Conservation (phyloP, 345 rosid genomes). For the Psidium friedrichsthalianum region DNA sequence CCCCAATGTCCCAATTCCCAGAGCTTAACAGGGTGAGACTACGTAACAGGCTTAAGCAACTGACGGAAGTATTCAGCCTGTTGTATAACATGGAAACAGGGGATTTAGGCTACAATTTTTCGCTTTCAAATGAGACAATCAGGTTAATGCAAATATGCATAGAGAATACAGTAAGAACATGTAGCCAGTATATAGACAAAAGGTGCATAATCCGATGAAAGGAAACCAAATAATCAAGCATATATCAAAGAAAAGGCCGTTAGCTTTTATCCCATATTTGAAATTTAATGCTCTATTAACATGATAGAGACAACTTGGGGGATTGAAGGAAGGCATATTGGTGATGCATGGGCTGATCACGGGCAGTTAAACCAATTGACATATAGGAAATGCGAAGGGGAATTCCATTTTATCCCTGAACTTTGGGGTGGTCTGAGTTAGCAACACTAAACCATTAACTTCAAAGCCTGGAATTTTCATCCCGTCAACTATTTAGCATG, state of each 20-base stretch:
- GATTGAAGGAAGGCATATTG: neutral
- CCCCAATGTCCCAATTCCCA: constrained; percentile 10
- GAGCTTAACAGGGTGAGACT: constrained; percentile 26
- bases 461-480: neutral
- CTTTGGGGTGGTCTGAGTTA: neutral
- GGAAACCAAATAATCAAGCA: neutral
- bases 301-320: neutral
- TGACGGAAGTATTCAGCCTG: constrained; percentile 97
- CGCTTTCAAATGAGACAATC: neutral
- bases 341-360: neutral
- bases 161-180: neutral
- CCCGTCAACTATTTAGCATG: too few relatives aligned
- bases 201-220: neutral
- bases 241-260: neutral
- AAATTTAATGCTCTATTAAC: neutral
- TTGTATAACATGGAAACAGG: neutral
- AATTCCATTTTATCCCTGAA: neutral
- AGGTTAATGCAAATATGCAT: neutral
- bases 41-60: constrained; percentile 96
- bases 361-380: neutral
- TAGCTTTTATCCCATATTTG: neutral
- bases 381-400: neutral
- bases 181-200: neutral
- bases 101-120: neutral
- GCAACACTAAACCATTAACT: neutral